These are phyloP conservation scores for Lachnellula cervina DNA, from an alignment of 2,329 filamentous ascomycete genomes.

Conservation along the genomic window DNA sequence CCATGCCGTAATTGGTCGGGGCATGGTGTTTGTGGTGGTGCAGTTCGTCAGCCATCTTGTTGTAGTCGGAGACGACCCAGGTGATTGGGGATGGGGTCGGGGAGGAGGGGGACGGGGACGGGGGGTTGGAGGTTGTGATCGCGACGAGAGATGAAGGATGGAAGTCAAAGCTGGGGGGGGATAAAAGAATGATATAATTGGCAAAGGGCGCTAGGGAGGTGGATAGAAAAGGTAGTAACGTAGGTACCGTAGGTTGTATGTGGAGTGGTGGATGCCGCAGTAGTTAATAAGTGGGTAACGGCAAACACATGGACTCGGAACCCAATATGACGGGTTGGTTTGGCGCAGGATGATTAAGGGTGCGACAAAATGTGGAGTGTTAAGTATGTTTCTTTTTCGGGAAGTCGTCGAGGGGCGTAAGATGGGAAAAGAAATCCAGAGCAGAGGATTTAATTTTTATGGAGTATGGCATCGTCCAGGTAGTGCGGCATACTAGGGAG, in stretches of 20 bases:
- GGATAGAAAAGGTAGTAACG: background rate
- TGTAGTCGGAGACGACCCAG: background rate
- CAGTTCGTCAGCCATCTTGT: constrained; percentile 22
- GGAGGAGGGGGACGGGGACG: background rate
- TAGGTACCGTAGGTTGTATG: background rate
- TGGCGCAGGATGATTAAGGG: background rate
- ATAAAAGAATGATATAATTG: no score
- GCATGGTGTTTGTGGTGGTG: constrained; percentile 25
- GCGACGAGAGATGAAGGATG: no score
- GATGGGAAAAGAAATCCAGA: no score
- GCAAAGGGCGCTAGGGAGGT: no score
- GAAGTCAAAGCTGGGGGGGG: no score
- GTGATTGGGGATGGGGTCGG: background rate
- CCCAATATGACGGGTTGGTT: background rate
- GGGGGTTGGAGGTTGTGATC: background rate
- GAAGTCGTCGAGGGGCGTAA: background rate
- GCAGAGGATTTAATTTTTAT: no score
- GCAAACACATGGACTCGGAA: background rate
- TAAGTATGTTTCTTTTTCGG: background rate
- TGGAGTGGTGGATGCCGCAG: background rate
- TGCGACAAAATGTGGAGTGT: background rate
- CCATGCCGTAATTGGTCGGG: constrained; percentile 24
- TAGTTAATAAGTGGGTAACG: background rate
- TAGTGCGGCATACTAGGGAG: no score
- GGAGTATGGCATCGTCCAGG: no score